These are phyloP conservation scores for Citrus australasica DNA, from an alignment of 345 rosid genomes.

Conservation along the genomic window DNA sequence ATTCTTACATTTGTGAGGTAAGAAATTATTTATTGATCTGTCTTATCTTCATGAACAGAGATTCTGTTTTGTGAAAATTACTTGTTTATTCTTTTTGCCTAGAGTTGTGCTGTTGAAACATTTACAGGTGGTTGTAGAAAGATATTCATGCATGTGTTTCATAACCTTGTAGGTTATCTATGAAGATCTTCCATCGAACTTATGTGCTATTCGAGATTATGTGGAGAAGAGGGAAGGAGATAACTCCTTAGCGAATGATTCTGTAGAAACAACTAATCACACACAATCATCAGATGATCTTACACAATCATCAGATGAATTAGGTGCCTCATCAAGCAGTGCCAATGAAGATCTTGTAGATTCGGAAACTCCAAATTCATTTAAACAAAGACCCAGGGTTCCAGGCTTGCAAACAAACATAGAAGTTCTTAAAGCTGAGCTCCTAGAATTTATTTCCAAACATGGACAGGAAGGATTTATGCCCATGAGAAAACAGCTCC, in stretches of 20 bases:
- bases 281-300: conserved; percentile 29
- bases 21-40: neutral
- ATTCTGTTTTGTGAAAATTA: neutral
- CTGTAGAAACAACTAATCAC: conserved; percentile 36
- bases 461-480: conserved; percentile 97
- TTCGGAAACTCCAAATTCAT: conserved; percentile 22
- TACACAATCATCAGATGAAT: conserved; percentile 31
- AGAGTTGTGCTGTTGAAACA: conserved; percentile 1
- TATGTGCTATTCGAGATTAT: conserved; percentile 88
- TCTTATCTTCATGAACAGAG: neutral
- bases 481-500: conserved; percentile 99
- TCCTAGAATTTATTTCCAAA: conserved; percentile 68
- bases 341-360: conserved; percentile 16
- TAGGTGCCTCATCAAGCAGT: conserved; percentile 26
- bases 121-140: conserved; percentile 32
- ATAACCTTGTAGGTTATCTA: conserved; percentile 65
- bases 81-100: neutral
- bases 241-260: conserved; percentile 23
- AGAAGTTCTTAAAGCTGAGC: conserved; percentile 60
- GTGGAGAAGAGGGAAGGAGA: conserved; percentile 53
- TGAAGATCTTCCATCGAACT: conserved; percentile 94
- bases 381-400: conserved; percentile 65
- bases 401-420: conserved; percentile 78
- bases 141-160: conserved; percentile 4
- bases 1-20: neutral